Base-by-base conservation (phyloP, 345 rosid genomes). In the Psidium friedrichsthalianum region DNA sequence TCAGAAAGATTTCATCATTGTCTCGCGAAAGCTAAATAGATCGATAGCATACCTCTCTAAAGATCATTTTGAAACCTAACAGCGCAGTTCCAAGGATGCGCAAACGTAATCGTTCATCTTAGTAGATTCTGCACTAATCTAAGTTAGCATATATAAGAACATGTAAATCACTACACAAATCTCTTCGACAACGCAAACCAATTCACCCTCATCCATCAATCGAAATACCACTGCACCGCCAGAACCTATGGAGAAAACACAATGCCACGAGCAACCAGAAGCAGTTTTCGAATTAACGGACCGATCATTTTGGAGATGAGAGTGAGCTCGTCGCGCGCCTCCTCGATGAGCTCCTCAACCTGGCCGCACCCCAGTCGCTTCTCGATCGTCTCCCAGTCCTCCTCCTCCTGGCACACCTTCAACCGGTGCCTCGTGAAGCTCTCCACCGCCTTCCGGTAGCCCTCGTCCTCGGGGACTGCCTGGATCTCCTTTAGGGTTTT, bases 341-440 rank as follows among this genome's bases (percentile, higher is more conserved):
- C 99, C 89, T 97, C 99, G 56, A 97, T 92, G 74, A 97, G 97
- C 94, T 96, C 99, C 90, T 98, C 99, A 82, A 96, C 99, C 92
- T 96, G 98, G 85, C 99, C 99, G 83, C 99, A 96, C 9, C 96
- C 98, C 29, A 98, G 90, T 52, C 92, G 92, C 83, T 95, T 93
- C 94, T 96, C 98, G 86, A 98, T 96, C 86, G 44, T 81, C 90
- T 96, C 99, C 98, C 98, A 98, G 59, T 96, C 97, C 81, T 90
- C 93, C 87, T 96, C 98, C 87, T 95, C 98, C 82, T 89, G 90
- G 84, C 98, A 98, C 0, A 91, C 96, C 88, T 90, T 89, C 27
- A 98, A 90, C 87, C 98, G 95, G 69, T 95, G 98, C 29, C 86
- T 89, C 57, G 99, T 98, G 91, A 98, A 98, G 81, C 92, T 89